phyloP scores from a whole-genome alignment of 2,329 filamentous ascomycete species.

The Didymella pomorum region DNA sequence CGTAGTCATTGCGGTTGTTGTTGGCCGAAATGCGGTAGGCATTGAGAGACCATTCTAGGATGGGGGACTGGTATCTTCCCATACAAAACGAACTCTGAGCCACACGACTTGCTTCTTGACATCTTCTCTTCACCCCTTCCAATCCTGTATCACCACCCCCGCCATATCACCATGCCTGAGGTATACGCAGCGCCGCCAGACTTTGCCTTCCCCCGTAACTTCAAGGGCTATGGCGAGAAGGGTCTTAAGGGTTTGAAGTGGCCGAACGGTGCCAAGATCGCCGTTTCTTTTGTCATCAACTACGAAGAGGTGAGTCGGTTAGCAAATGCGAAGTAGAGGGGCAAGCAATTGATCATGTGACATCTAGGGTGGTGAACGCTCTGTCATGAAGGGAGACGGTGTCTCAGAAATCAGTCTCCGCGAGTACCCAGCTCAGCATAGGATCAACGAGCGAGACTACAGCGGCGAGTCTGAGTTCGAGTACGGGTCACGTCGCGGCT shows the following conservation, averaged over 20 bases:
- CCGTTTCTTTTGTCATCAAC: slow-evolving; percentile 49
- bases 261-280: slow-evolving; percentile 42
- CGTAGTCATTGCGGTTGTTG: not conserved
- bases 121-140: not conserved
- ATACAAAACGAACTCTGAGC: not conserved
- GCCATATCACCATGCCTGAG: slow-evolving; percentile 31
- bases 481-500: slow-evolving; percentile 59
- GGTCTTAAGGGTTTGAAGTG: slow-evolving; percentile 47
- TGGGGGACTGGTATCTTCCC: not conserved
- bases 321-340: not conserved
- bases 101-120: not conserved
- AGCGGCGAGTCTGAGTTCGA: slow-evolving; percentile 62
- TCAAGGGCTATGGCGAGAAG: slow-evolving; percentile 57
- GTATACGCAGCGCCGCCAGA: slow-evolving; percentile 36
- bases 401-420: slow-evolving; percentile 43
- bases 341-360: not conserved
- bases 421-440: slow-evolving; percentile 49
- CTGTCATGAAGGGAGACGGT: slow-evolving; percentile 41
- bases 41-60: not conserved
- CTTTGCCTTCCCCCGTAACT: slow-evolving; percentile 44
- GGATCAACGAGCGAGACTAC: slow-evolving; percentile 55
- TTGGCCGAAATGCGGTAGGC: not conserved
- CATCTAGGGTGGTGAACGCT: slow-evolving; percentile 13
- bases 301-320: slow-evolving; percentile 7
- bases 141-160: not conserved